Base-by-base conservation (phyloP, 2,329 filamentous ascomycete species). In the Talaromyces piceae region DNA sequence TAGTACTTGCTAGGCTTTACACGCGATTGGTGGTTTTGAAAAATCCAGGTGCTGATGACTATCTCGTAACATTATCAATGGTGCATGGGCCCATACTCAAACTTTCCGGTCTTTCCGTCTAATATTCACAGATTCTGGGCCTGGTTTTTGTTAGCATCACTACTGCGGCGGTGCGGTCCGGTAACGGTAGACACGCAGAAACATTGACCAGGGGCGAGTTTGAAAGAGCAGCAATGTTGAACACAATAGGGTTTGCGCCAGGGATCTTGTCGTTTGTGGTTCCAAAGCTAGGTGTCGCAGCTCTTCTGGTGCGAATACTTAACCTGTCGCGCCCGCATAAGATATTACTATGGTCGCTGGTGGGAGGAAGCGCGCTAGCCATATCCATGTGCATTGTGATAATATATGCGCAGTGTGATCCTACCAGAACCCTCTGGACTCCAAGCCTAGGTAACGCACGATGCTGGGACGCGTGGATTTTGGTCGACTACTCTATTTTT, bases 271-370 rank as follows among this genome's bases (percentile, higher is more conserved):
- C 59, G 6, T 58, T 61, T 31, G 53, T 62, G 20, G 63, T 65
- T 41, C 62, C 61, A 5, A 65, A 65, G 37, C 37, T 65, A 3
- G 63, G 61, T 1, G 59, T 65, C 18, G 56, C 57, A 0, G 54
- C 58, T 7, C 58, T 65, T 9, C 9, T 25, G 70, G 56, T 63
- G 64, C 58, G 13, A 52, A 53, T 18, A 58, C 54, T 6, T 56
- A 59, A 18, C 59, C 63, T 22, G 57, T 65, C 26, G 55, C 61
- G 12, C 16, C 30, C 8, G 16, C 5, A n/a, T 5, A 31, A 31
- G 16, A 31, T 61, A 11, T 44, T 43, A 18, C 47, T 65, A 0
- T 65, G 62, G 62, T 18, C 31, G 0, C 49, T 76, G 27, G 62
- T 62, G 1, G 55, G 56, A 4, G 33, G 62, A 6, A 67, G 64